Base-by-base conservation (phyloP, 2,329 filamentous ascomycete species). In the Verticillium zaregamsianum region DNA sequence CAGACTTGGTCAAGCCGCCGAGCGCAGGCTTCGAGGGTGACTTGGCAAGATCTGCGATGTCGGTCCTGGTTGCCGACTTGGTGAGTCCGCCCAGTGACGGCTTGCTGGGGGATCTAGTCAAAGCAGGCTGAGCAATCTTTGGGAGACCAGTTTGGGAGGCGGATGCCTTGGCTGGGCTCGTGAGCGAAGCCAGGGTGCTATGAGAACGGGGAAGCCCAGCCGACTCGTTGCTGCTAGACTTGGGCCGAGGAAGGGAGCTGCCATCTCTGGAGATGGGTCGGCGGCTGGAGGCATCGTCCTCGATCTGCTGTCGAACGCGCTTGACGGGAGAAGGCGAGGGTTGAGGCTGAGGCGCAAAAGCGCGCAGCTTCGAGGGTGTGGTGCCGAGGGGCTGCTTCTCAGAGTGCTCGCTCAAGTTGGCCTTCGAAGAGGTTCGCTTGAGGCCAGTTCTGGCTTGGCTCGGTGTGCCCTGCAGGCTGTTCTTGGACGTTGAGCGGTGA, bases 151-250 rank as follows among this genome's bases (percentile, higher is more conserved):
- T 77, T 54, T 89, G 87, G 37, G 87, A 85, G 59, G 91, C 74
- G 1, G 90, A 92, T 8, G 91, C 80, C 72, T 92, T 92, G 9
- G 91, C 95, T 0, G 93, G 92, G 6, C 91, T 96, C 74, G 88
- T 85, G 33, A 94, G 78, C 63, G 80, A 87, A 64, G 80, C 79
- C 63, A 80, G 75, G 64, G 83, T 80, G 9, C 82, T 76, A 60
- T 82, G 77, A 1, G 81, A 75, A 31, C 79, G 80, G 57, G 75
- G 67, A 25, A 81, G 69, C 17, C 71, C 68, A 49, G 63, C 67
- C n/a, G 49, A 70, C 65, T 80, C 68, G 73, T 76, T 69, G 73
- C 77, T 66, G 67, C 73, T 73, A 68, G 77, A 75, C 67, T 82
- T 81, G 55, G 82, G 79, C 31, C 77, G 76, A 55, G 82, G 80